Evolutionary conservation across 306 rosid genomes (phyloP).

Genomic region (Prunus mongolica): DNA sequence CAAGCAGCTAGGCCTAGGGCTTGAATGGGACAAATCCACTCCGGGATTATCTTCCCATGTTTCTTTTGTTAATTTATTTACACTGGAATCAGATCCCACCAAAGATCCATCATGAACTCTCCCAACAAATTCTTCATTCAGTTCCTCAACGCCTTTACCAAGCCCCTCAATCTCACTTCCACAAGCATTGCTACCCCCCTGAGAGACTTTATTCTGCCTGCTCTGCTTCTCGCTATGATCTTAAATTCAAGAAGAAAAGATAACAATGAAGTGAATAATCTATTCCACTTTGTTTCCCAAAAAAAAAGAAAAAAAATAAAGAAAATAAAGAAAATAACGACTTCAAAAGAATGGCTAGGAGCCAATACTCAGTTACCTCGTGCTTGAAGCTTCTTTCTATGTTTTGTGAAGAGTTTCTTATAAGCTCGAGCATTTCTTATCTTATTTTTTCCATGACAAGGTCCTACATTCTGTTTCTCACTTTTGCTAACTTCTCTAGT

Average conservation of each 20-base stretch:
- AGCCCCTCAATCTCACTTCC: conserved; percentile 20
- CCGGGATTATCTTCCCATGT: conserved; percentile 7
- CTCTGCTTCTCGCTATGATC: conserved; percentile 27
- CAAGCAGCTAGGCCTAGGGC: conserved; percentile 13
- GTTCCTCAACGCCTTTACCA: conserved; percentile 20
- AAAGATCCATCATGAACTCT: conserved; percentile 5
- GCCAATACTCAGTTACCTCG: conserved; percentile 22
- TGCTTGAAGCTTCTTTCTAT: conserved; percentile 26
- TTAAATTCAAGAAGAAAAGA: conserved; percentile 28
- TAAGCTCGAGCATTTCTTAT: conserved; percentile 41
- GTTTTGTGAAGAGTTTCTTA: conserved; percentile 31
- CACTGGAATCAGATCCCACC: conserved; percentile 26
- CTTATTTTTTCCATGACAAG: conserved; percentile 24
- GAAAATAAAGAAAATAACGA: neutral
- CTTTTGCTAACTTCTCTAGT: conserved; percentile 32
- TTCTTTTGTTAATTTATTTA: conserved; percentile 26
- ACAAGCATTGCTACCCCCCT: conserved; percentile 23
- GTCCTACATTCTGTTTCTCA: conserved; percentile 23
- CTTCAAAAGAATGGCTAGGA: neutral
- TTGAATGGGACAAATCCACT: conserved; percentile 10
- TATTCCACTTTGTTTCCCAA: conserved; percentile 5
- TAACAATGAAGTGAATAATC: conserved; percentile 1
- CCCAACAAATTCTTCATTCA: conserved; percentile 17
- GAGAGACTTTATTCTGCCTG: conserved; percentile 21
- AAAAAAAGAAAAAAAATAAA: neutral